Evolutionary conservation across 768 basidiomycete genomes (phyloP), one percentile per base, ranked within the genome.

Genomic region (Leccinum longicurvipes): DNA sequence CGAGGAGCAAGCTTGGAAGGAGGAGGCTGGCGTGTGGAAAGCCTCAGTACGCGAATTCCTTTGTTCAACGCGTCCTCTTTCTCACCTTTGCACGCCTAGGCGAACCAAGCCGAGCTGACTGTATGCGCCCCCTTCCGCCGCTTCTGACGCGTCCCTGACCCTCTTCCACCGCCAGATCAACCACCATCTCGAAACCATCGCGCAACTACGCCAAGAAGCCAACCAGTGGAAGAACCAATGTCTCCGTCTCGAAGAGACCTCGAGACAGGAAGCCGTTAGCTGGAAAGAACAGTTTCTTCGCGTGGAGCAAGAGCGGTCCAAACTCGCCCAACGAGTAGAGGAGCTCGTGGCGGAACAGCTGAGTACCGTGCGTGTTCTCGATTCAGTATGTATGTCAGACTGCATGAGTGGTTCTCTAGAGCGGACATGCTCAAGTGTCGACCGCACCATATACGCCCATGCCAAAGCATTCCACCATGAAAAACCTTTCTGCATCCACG

Each of bases 211-310:
- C 24, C 78, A 85, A 48, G 87, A 91, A 66, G 75, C 81, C 0
- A 73, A 71, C 0, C 86, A 89, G 51, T 89, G 87, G 86, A 89
- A 88, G 68, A 82, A 85, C 49, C 89, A 90, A 62, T 75, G 77
- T 48, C 64, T 73, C 21, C 76, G 78, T 27, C 67, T 77, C 27
- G 77, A 79, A 50, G 79, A 80, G 51, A 70, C 76, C 1, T 75
- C 77, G 10, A 71, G 76, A 47, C 72, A 72, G 28, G 77, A 79
- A 57, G 81, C 87, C 0, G 75, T 77, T 51, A 86, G 86, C 61
- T 91, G 89, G 89, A 89, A 90, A 67, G 87, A 88, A 21, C 87
- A 89, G 61, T 90, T 88, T 67, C 73, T 85, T 34, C 82, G 87
- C 15, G 85, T 88, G 45, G 87, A 91, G 58, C 77, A 84, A 53